These are phyloP conservation scores for Geosmithia morbida DNA, from an alignment of 2,329 filamentous ascomycete genomes.

Conservation along the genomic window DNA sequence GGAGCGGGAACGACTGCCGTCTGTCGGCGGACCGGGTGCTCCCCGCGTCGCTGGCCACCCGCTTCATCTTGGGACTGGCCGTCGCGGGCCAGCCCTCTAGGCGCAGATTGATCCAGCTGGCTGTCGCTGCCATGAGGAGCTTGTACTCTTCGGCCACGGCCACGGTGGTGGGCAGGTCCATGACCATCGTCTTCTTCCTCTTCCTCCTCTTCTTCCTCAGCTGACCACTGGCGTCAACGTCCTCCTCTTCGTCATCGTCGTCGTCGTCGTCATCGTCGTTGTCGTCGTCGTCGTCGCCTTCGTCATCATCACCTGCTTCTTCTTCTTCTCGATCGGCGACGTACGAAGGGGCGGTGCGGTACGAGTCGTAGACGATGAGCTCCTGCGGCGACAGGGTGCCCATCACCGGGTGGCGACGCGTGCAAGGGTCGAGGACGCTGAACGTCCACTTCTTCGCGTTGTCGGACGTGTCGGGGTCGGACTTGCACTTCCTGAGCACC, in stretches of 20 bases:
- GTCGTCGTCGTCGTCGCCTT: not conserved
- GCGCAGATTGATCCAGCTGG: conserved; percentile 21
- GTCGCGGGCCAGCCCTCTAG: conserved; percentile 18
- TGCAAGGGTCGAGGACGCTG: conserved; percentile 57
- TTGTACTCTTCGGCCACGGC: conserved; percentile 17
- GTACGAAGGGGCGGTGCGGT: conserved; percentile 36
- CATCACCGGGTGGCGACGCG: conserved; percentile 59
- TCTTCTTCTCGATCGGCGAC: not conserved
- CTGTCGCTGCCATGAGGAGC: conserved; percentile 20
- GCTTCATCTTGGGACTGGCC: not conserved
- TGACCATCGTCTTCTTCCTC: conserved; percentile 8
- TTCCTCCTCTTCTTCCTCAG: conserved; percentile 1
- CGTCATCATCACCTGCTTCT: conserved; percentile 7
- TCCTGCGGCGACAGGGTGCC: conserved; percentile 48
- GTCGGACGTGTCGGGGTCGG: conserved; percentile 1
- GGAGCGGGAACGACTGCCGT: not conserved
- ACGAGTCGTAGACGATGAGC: conserved; percentile 57
- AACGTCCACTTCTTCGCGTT: conserved; percentile 49
- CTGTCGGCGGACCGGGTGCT: not conserved
- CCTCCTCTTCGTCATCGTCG: not conserved
- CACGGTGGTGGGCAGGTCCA: conserved; percentile 8
- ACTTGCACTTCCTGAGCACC: conserved; percentile 34
- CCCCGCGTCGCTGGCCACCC: not conserved
- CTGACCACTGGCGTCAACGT: too few species aligned
- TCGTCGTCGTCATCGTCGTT: conserved; percentile 11